These are phyloP conservation scores for Phaffomyces thermotolerans DNA, from an alignment of 805 yeast species.

Conservation along the genomic window DNA sequence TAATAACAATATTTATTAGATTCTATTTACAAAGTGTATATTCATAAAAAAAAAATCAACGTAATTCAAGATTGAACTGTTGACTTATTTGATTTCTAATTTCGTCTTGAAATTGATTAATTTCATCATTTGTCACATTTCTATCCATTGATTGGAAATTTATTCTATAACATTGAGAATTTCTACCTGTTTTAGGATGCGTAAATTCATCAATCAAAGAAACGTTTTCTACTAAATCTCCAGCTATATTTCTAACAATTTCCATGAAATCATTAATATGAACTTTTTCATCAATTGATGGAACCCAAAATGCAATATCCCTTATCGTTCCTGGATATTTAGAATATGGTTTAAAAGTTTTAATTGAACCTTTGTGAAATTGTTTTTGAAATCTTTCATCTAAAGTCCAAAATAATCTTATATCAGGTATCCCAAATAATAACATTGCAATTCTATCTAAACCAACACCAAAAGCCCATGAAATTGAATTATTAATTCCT, in stretches of 20 bases:
- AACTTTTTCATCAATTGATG: slow-evolving; percentile 29
- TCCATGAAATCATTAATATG: slow-evolving; percentile 95
- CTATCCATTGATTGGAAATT: slow-evolving; percentile 96
- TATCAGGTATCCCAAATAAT: slow-evolving; percentile 91
- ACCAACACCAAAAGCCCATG: slow-evolving; percentile 98
- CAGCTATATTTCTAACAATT: slow-evolving; percentile 74
- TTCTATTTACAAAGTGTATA: background rate
- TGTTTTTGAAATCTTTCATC: slow-evolving; percentile 75
- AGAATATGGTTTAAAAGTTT: slow-evolving; percentile 80
- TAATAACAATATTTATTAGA: too few relatives aligned
- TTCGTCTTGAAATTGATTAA: slow-evolving; percentile 62
- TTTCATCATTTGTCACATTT: slow-evolving; percentile 76
- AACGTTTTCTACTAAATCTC: slow-evolving; percentile 86
- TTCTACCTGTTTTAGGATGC: slow-evolving; percentile 74
- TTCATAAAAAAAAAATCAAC: too few relatives aligned
- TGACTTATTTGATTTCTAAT: slow-evolving; percentile 53
- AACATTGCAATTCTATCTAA: slow-evolving; percentile 94
- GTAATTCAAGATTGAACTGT: slow-evolving; percentile 50
- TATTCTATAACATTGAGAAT: slow-evolving; percentile 81
- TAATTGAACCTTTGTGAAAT: slow-evolving; percentile 56
- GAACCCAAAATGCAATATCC: slow-evolving; percentile 91
- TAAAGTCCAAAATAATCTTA: slow-evolving; percentile 82
- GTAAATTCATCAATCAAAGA: slow-evolving; percentile 69
- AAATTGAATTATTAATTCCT: slow-evolving; percentile 59
- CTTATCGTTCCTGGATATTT: slow-evolving; percentile 82